Evolutionary conservation across 2,329 filamentous ascomycete species (phyloP).

Genomic region (Ceratocystis diversiconidia): DNA sequence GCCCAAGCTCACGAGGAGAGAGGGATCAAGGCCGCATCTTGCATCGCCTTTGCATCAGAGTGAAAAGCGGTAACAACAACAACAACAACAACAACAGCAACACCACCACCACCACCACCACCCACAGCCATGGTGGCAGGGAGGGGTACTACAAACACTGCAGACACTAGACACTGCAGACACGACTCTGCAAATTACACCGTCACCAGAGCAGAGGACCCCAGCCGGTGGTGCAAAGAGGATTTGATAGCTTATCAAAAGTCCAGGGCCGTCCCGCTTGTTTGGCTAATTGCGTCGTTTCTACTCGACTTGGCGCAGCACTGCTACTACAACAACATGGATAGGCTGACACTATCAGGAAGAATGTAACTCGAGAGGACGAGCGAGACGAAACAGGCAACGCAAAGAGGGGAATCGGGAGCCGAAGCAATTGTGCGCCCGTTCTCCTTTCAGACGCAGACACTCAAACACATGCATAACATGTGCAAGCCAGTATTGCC

Average conservation of each 20-base stretch:
- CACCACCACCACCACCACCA: no score
- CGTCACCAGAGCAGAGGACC: neutral
- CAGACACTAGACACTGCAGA: no score
- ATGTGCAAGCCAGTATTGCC: neutral
- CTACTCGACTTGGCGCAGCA: neutral
- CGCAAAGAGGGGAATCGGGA: neutral
- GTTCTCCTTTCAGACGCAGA: neutral
- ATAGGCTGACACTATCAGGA: neutral
- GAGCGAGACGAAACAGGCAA: neutral
- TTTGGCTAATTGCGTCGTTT: neutral
- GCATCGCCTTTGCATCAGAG: neutral
- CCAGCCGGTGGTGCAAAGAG: neutral
- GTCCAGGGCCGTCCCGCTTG: neutral
- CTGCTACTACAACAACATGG: neutral
- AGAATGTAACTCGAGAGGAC: neutral
- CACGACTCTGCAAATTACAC: conserved; percentile 7
- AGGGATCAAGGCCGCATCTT: neutral
- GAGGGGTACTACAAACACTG: neutral
- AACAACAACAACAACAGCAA: no score
- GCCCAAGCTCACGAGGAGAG: neutral
- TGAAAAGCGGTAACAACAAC: neutral
- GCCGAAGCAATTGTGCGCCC: neutral
- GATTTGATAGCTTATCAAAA: conserved; percentile 7
- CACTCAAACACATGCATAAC: neutral
- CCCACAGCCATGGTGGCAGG: neutral